Evolutionary conservation across 2,329 filamentous ascomycete genomes (phyloP).

Genomic region (Talaromyces funiculosus): DNA sequence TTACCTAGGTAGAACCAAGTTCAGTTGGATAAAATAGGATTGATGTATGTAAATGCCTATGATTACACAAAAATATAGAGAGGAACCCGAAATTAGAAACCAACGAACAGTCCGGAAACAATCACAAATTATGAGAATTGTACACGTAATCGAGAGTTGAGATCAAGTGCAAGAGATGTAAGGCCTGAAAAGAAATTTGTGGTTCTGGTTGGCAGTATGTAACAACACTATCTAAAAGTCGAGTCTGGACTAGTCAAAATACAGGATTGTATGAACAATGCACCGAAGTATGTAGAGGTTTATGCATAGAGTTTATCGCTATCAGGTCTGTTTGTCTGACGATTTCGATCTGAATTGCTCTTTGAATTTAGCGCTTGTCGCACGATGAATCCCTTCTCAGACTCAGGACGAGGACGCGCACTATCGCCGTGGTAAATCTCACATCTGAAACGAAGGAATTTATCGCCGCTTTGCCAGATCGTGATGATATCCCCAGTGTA

Average conservation of each 20-base stretch:
- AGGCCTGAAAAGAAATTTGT: neutral
- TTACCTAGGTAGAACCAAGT: no score
- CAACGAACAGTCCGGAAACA: neutral
- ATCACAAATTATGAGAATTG: neutral
- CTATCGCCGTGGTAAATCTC: constrained; percentile 46
- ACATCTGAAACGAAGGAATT: constrained; percentile 40
- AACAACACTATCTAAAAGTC: no score
- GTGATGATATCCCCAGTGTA: constrained; percentile 72
- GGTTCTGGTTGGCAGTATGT: neutral
- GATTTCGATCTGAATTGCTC: constrained; percentile 16
- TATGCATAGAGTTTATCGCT: constrained; percentile 12
- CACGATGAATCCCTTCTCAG: constrained; percentile 37
- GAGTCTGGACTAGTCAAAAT: neutral
- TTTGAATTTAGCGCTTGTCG: constrained; percentile 33
- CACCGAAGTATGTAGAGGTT: neutral
- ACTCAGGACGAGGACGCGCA: constrained; percentile 34
- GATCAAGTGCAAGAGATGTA: neutral
- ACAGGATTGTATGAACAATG: neutral
- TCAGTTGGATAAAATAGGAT: neutral
- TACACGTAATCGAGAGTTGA: neutral
- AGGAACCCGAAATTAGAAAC: neutral
- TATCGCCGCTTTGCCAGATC: constrained; percentile 53
- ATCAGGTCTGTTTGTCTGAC: neutral
- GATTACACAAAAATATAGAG: neutral
- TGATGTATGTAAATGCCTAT: neutral